Evolutionary conservation across 176 grass and related monocot species (phyloP).

Genomic region (Eragrostis curvula): DNA sequence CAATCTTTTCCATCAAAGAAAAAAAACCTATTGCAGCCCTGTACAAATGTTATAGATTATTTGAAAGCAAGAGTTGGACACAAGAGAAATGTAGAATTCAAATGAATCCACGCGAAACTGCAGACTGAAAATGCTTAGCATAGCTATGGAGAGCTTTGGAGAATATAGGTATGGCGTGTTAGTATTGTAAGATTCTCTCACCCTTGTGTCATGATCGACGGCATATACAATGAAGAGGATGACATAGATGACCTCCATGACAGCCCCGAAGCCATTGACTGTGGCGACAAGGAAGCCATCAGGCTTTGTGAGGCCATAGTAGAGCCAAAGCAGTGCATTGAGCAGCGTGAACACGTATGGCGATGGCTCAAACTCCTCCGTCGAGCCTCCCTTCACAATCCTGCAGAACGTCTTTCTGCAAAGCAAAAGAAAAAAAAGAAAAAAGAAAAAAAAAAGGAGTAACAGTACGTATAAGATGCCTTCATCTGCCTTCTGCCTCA

Average conservation of each 20-base stretch:
- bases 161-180: neutral
- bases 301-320: conserved; percentile 79
- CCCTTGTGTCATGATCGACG: conserved; percentile 45
- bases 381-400: conserved; percentile 50
- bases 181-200: conserved; percentile 1
- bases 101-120: neutral
- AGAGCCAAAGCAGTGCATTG: conserved; percentile 62
- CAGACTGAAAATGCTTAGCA: neutral
- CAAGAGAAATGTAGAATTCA: neutral
- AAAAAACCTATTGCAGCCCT: neutral
- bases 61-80: neutral
- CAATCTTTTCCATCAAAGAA: neutral
- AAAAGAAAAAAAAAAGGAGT: no score
- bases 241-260: conserved; percentile 66
- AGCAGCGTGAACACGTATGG: conserved; percentile 63
- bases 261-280: conserved; percentile 54
- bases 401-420: conserved; percentile 67
- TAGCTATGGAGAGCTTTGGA: neutral
- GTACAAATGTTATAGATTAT: no score
- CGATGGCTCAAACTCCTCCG: conserved; percentile 60
- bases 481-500: neutral
- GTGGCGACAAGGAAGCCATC: conserved; percentile 65
- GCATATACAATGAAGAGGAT: conserved; percentile 59
- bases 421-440: neutral
- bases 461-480: neutral